Conservation (phyloP, 768 basidiomycete genomes). For the Tricholomella constricta region DNA sequence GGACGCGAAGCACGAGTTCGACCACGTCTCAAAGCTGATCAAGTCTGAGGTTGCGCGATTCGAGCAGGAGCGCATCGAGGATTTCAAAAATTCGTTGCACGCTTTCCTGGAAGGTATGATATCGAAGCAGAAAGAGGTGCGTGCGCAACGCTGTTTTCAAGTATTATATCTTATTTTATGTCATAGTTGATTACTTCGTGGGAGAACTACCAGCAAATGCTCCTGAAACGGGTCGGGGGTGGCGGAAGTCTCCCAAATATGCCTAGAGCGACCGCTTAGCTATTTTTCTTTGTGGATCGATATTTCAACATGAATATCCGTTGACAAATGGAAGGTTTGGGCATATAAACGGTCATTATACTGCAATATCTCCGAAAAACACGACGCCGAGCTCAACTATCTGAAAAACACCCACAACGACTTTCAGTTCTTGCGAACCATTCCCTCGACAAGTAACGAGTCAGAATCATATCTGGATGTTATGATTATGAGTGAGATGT, state of each 20-base stretch:
- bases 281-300: neutral
- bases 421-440: no score
- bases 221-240: slow-evolving; percentile 43
- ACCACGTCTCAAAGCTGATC: slow-evolving; percentile 82
- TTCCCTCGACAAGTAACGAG: no score
- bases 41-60: slow-evolving; percentile 90
- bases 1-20: slow-evolving; percentile 87
- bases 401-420: no score
- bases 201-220: slow-evolving; percentile 78
- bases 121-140: slow-evolving; percentile 75
- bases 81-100: slow-evolving; percentile 86
- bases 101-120: slow-evolving; percentile 89
- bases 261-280: slow-evolving; percentile 8
- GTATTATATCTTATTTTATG: neutral
- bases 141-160: slow-evolving; percentile 15
- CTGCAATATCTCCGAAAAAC: no score
- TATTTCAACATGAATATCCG: no score
- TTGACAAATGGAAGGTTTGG: no score
- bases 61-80: slow-evolving; percentile 90
- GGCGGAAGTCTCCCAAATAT: slow-evolving; percentile 18
- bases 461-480: no score
- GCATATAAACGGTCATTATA: no score
- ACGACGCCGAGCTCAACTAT: no score
- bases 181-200: slow-evolving; percentile 70
- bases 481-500: no score